Conservation (phyloP, 2,329 filamentous ascomycete genomes). For the Nemania sp. region DNA sequence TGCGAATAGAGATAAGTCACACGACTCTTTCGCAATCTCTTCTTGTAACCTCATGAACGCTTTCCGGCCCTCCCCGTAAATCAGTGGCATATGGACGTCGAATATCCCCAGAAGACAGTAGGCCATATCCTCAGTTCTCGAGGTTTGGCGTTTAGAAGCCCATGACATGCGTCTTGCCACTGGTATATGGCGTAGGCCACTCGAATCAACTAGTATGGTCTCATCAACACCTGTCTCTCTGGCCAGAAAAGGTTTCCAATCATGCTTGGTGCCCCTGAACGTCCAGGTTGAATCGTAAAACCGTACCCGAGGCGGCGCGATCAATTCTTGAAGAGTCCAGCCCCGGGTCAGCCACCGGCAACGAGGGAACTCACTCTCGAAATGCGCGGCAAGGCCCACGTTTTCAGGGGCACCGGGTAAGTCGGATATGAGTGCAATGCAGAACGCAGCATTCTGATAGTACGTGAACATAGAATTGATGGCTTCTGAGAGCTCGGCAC, state of each 20-base stretch:
- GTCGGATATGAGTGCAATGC: slow-evolving; percentile 24
- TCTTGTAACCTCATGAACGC: slow-evolving; percentile 26
- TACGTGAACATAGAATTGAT: slow-evolving; percentile 31
- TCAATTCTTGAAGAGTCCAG: slow-evolving; percentile 14
- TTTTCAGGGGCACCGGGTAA: background rate
- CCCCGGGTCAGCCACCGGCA: slow-evolving; percentile 28
- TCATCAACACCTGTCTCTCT: slow-evolving; percentile 26
- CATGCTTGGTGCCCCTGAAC: slow-evolving; percentile 11
- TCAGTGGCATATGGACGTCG: slow-evolving; percentile 16
- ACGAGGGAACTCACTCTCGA: slow-evolving; percentile 1
- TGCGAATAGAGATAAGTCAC: slow-evolving; percentile 24
- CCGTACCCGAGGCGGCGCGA: slow-evolving; percentile 10
- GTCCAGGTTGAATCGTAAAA: slow-evolving; percentile 29
- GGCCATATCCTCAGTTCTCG: slow-evolving; percentile 24
- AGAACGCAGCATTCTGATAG: slow-evolving; percentile 23
- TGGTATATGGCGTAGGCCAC: slow-evolving; percentile 5
- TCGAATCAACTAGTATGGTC: slow-evolving; percentile 8
- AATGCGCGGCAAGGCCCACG: background rate
- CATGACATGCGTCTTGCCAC: slow-evolving; percentile 25
- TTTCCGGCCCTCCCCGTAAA: slow-evolving; percentile 26
- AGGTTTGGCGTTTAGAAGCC: slow-evolving; percentile 21
- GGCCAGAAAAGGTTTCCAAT: slow-evolving; percentile 17
- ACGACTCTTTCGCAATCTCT: slow-evolving; percentile 23
- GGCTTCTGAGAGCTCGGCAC: slow-evolving; percentile 30
- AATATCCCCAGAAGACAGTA: slow-evolving; percentile 26